phyloP scores from a whole-genome alignment of 306 rosid genomes.

The Malus domestica region DNA sequence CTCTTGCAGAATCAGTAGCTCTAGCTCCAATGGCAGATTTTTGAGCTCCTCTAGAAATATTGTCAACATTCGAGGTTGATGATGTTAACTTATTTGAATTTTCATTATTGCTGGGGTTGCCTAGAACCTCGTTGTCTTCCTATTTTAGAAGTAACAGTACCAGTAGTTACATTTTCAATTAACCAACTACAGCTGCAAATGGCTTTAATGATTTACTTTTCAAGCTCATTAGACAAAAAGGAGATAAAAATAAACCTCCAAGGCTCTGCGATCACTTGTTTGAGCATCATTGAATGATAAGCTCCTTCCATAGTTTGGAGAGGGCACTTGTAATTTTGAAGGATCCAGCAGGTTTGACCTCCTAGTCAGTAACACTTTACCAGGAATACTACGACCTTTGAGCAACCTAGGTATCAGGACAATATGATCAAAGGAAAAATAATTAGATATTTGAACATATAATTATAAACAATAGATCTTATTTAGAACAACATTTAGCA shows the following conservation, averaged over 20 bases:
- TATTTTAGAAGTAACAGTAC: slow-evolving; percentile 34
- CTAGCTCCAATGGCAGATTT: slow-evolving; percentile 64
- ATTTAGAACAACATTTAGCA: background rate
- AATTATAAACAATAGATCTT: background rate
- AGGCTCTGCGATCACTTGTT: slow-evolving; percentile 45
- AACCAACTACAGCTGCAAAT: background rate
- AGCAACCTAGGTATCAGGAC: slow-evolving; percentile 52
- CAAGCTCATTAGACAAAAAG: background rate
- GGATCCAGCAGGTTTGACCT: slow-evolving; percentile 41
- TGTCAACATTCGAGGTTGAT: slow-evolving; percentile 34
- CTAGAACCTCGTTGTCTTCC: slow-evolving; percentile 50
- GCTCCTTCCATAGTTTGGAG: slow-evolving; percentile 52
- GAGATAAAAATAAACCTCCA: slow-evolving; percentile 38
- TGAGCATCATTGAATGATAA: slow-evolving; percentile 50
- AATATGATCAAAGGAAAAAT: background rate
- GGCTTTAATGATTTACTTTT: background rate
- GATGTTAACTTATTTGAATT: slow-evolving; percentile 41
- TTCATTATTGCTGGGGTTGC: slow-evolving; percentile 28
- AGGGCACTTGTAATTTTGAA: slow-evolving; percentile 28
- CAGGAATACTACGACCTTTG: slow-evolving; percentile 92
- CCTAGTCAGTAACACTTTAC: slow-evolving; percentile 71
- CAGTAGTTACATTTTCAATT: background rate
- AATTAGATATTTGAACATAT: background rate
- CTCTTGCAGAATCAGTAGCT: slow-evolving; percentile 90
- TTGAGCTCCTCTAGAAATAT: slow-evolving; percentile 38